Evolutionary conservation across 805 yeast species (phyloP).

Genomic region (Yarrowia divulgata): DNA sequence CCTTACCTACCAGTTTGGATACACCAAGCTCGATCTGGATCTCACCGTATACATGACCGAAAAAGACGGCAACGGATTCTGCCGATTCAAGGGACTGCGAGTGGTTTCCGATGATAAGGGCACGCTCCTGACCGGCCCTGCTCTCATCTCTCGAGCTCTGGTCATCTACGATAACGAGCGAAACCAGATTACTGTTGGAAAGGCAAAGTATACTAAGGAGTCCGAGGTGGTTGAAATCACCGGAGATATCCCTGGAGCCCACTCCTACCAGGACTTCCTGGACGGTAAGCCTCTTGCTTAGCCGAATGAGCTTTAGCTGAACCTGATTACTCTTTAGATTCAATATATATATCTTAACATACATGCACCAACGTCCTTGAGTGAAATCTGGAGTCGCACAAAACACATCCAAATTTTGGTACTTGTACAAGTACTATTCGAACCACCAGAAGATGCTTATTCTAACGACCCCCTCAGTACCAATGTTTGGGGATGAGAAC

Average conservation of each 20-base stretch:
- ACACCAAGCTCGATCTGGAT: not conserved
- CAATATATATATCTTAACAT: too few relatives aligned
- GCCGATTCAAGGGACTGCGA: not conserved
- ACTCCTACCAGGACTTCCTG: not conserved
- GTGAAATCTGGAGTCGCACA: too few relatives aligned
- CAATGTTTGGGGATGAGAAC: too few relatives aligned
- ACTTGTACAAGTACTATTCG: too few relatives aligned
- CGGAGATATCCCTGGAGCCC: not conserved
- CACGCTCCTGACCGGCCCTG: conserved; percentile 3
- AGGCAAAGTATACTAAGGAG: conserved; percentile 2
- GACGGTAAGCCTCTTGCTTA: not conserved
- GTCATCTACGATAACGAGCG: not conserved
- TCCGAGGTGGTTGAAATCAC: not conserved
- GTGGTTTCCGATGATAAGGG: not conserved
- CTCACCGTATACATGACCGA: not conserved
- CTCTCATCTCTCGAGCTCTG: conserved; percentile 2
- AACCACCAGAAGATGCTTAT: too few relatives aligned
- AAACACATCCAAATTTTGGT: too few relatives aligned
- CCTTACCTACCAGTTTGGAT: conserved; percentile 16
- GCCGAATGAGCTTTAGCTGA: too few relatives aligned
- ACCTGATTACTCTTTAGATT: too few relatives aligned
- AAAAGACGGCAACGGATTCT: not conserved
- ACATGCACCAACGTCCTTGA: too few relatives aligned
- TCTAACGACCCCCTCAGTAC: too few relatives aligned
- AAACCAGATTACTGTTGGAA: conserved; percentile 5